Percentiles rank a stretch among this genome's conserved stretches.
These are phyloP conservation scores for Phytomonas sp. DNA, from an alignment of 208 protist genomes.

Conservation along the genomic window DNA sequence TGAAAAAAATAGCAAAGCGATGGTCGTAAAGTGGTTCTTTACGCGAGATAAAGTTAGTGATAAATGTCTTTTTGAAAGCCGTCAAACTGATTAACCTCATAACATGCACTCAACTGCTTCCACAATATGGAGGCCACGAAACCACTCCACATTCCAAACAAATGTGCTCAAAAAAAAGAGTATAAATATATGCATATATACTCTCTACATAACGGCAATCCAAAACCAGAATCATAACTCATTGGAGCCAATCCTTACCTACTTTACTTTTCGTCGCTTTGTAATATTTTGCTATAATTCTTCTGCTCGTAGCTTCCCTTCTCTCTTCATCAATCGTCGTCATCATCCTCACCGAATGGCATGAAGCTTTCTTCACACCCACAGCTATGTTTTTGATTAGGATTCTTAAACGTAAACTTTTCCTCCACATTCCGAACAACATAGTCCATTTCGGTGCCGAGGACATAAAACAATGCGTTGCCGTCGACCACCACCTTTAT, in stretches of 20 bases:
- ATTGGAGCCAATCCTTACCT: not conserved
- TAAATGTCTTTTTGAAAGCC: not conserved
- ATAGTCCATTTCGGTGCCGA: constrained; percentile 97
- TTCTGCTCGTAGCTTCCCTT: not conserved
- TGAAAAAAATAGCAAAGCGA: not conserved
- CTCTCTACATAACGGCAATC: constrained; percentile 2
- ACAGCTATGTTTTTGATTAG: constrained; percentile 93
- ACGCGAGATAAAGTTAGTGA: not conserved
- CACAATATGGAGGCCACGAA: not conserved
- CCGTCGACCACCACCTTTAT: constrained; percentile 91
- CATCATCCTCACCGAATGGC: constrained; percentile 80
- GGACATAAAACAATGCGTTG: constrained; percentile 94
- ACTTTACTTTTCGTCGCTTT: not conserved
- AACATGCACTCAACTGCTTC: not conserved
- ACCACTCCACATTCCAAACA: not conserved
- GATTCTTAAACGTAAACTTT: constrained; percentile 97
- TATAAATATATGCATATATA: constrained; percentile 17
- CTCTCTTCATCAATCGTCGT: constrained; percentile 17
- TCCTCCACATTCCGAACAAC: constrained; percentile 89
- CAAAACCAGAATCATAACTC: constrained; percentile 5
- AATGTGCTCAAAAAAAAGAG: constrained; percentile 2
- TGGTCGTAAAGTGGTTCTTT: not conserved
- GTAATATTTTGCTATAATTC: not conserved
- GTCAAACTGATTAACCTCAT: not conserved
- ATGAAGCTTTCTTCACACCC: constrained; percentile 97